Evolutionary conservation across 78 protist genomes (phyloP).

Genomic region (Parvularia atlantis): DNA sequence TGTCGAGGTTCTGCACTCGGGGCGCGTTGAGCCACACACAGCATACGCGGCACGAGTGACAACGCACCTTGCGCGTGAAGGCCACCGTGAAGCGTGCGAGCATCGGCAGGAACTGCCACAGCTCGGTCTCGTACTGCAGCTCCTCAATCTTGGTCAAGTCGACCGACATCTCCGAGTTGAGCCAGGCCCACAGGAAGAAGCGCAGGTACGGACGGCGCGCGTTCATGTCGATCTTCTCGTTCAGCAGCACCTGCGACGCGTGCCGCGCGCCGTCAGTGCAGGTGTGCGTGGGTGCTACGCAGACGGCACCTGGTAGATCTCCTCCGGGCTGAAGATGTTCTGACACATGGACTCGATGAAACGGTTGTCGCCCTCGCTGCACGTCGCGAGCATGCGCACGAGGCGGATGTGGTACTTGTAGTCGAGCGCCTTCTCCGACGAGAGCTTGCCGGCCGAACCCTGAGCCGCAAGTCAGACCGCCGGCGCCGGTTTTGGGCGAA

Average conservation of each 20-base stretch:
- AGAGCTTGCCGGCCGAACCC: too few relatives aligned
- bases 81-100: too few relatives aligned
- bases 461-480: too few relatives aligned
- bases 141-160: too few relatives aligned
- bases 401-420: not conserved
- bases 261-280: not conserved
- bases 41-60: too few relatives aligned
- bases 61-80: too few relatives aligned
- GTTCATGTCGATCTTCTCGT: not conserved
- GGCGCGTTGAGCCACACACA: too few relatives aligned
- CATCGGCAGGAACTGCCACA: too few relatives aligned
- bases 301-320: not conserved
- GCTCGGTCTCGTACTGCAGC: too few relatives aligned
- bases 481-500: too few relatives aligned
- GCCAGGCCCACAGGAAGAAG: not conserved
- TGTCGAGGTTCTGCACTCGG: too few relatives aligned
- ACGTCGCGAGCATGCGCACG: not conserved
- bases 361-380: slow-evolving; percentile 1
- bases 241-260: not conserved
- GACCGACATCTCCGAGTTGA: not conserved
- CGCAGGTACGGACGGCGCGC: not conserved
- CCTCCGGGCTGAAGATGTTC: not conserved
- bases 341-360: slow-evolving; percentile 3
- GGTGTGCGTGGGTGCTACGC: too few relatives aligned
- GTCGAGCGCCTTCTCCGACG: not conserved